These are phyloP conservation scores for Oryza officinalis DNA, from an alignment of 176 grass and related monocot genomes.

Conservation along the genomic window DNA sequence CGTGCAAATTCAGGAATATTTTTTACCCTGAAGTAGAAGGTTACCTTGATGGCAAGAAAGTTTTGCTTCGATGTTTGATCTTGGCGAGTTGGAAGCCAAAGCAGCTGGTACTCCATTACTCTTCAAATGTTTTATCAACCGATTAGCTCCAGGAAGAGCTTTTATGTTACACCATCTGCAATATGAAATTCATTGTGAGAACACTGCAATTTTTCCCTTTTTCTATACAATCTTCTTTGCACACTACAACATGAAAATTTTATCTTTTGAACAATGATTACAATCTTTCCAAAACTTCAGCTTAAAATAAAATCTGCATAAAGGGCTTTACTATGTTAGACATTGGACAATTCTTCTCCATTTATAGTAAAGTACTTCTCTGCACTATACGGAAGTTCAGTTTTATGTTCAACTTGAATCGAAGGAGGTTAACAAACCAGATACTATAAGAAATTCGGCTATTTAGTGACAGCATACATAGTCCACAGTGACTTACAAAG, in stretches of 20 bases:
- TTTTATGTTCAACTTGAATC: not conserved
- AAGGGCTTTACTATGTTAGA: not conserved
- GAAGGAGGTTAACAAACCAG: not conserved
- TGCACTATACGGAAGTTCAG: constrained; percentile 11
- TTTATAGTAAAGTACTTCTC: constrained; percentile 17
- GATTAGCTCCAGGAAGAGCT: constrained; percentile 82
- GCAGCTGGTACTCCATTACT: constrained; percentile 61
- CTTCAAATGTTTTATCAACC: constrained; percentile 76
- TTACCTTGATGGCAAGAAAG: constrained; percentile 79
- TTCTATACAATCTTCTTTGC: not conserved
- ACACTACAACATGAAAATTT: constrained; percentile 13
- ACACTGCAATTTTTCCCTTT: not conserved
- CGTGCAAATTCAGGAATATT: constrained; percentile 3
- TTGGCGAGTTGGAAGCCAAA: constrained; percentile 95
- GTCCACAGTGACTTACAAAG: not conserved
- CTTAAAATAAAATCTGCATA: not conserved
- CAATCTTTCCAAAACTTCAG: not conserved
- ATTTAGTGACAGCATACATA: not conserved
- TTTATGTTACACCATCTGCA: constrained; percentile 90
- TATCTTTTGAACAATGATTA: not conserved
- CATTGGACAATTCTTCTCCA: not conserved
- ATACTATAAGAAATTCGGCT: not conserved
- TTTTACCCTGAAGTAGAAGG: constrained; percentile 13
- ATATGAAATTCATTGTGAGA: constrained; percentile 27
- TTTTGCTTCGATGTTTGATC: constrained; percentile 80